Evolutionary conservation across 2,329 filamentous ascomycete genomes (phyloP).

Genomic region (Cyphellophora europaea): DNA sequence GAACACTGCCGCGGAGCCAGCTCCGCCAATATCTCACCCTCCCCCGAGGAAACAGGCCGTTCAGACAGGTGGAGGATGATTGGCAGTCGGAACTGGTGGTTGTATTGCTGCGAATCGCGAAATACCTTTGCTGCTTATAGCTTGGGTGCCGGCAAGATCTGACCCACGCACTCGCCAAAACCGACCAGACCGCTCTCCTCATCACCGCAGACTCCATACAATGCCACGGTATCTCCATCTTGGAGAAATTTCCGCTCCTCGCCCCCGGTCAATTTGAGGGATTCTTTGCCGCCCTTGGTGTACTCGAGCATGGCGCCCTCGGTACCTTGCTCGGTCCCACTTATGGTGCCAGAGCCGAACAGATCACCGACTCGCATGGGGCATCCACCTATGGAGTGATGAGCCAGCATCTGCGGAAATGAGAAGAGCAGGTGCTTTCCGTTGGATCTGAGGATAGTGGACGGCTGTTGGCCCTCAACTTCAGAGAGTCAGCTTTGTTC

Average conservation of each 20-base stretch:
- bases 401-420: slow-evolving; percentile 73
- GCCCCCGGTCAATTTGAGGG: slow-evolving; percentile 52
- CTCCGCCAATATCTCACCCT: too few relatives aligned
- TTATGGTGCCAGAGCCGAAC: slow-evolving; percentile 71
- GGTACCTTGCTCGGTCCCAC: slow-evolving; percentile 47
- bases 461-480: slow-evolving; percentile 38
- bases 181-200: slow-evolving; percentile 60
- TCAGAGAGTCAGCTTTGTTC: slow-evolving; percentile 3
- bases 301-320: slow-evolving; percentile 65
- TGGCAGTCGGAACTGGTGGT: too few relatives aligned
- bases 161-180: slow-evolving; percentile 64
- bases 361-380: slow-evolving; percentile 65
- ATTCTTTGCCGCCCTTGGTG: slow-evolving; percentile 57
- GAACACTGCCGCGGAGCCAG: too few relatives aligned
- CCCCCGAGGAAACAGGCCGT: too few relatives aligned
- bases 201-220: slow-evolving; percentile 55
- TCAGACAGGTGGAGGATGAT: too few relatives aligned
- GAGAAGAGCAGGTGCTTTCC: slow-evolving; percentile 67
- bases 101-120: too few relatives aligned
- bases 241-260: slow-evolving; percentile 63
- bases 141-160: slow-evolving; percentile 41
- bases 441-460: slow-evolving; percentile 51
- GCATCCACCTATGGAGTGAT: slow-evolving; percentile 69
- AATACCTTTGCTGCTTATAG: not conserved
- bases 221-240: slow-evolving; percentile 61